A percentile compares a stretch with the other conserved stretches of the same genome.
Conservation (phyloP, 306 rosid species). For the Malus asiatica region DNA sequence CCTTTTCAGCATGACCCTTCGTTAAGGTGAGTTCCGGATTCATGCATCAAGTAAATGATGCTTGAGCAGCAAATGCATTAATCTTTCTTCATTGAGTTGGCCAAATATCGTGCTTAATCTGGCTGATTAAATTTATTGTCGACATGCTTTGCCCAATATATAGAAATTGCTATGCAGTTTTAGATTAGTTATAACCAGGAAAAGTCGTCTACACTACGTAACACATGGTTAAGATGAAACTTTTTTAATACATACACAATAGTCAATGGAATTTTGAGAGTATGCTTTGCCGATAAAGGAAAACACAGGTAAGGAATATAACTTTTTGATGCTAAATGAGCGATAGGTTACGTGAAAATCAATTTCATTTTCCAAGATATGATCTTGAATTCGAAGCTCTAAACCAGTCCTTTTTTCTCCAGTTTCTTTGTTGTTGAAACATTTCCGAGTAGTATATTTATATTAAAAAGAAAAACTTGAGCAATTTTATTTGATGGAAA, state of each 20-base stretch:
- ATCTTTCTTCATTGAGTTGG: neutral
- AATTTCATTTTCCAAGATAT: neutral
- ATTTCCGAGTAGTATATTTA: neutral
- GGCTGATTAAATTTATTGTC: neutral
- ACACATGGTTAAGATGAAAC: neutral
- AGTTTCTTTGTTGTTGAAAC: neutral
- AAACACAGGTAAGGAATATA: neutral
- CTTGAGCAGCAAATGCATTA: neutral
- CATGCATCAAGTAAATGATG: neutral
- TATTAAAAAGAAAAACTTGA: neutral
- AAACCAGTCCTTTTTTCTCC: neutral
- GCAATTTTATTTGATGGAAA: neutral
- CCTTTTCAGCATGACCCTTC: constrained; percentile 33
- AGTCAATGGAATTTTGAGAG: neutral
- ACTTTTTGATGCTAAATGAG: neutral
- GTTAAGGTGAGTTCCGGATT: constrained; percentile 33
- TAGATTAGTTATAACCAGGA: neutral
- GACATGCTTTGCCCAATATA: neutral
- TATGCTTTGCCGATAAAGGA: neutral
- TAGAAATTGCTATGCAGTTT: neutral
- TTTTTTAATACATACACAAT: neutral
- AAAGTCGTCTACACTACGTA: neutral
- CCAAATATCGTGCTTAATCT: neutral
- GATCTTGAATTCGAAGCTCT: neutral
- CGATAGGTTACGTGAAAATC: neutral